phyloP scores from a whole-genome alignment of 306 rosid genomes.

The Parietaria judaica region DNA sequence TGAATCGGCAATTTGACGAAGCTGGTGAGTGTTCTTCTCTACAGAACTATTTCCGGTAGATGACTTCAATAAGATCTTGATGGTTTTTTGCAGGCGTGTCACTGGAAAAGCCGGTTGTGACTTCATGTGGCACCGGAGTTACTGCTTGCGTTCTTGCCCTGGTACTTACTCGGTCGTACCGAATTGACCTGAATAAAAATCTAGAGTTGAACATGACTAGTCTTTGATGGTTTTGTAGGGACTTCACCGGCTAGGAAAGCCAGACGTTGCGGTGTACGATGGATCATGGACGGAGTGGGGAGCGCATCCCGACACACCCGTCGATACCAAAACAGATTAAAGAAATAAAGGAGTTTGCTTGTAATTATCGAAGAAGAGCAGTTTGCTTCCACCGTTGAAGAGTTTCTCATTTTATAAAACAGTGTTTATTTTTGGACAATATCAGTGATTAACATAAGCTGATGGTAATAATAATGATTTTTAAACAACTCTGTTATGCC shows the following conservation, averaged over 20 bases:
- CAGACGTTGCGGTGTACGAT: slow-evolving; percentile 76
- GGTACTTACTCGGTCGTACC: slow-evolving; percentile 33
- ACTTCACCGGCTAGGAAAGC: slow-evolving; percentile 76
- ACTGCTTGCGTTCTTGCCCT: slow-evolving; percentile 90
- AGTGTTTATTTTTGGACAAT: no score
- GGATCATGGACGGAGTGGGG: slow-evolving; percentile 99
- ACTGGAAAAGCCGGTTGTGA: slow-evolving; percentile 53
- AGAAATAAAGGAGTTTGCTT: no score
- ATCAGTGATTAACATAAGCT: no score
- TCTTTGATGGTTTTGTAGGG: slow-evolving; percentile 37
- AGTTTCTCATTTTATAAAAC: no score
- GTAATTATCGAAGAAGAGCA: no score
- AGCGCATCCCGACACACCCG: slow-evolving; percentile 62
- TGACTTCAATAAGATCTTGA: no score
- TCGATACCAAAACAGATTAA: slow-evolving; percentile 21
- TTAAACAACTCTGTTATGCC: no score
- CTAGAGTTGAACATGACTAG: no score
- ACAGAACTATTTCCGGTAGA: not conserved
- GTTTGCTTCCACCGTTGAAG: no score
- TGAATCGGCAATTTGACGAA: slow-evolving; percentile 44
- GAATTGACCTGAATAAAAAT: no score
- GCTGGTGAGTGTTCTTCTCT: not conserved
- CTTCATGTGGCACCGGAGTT: slow-evolving; percentile 92
- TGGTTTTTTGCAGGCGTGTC: slow-evolving; percentile 58
- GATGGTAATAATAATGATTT: no score